phyloP scores from a whole-genome alignment of 257 asterid genomes.

The Petunia secreta region DNA sequence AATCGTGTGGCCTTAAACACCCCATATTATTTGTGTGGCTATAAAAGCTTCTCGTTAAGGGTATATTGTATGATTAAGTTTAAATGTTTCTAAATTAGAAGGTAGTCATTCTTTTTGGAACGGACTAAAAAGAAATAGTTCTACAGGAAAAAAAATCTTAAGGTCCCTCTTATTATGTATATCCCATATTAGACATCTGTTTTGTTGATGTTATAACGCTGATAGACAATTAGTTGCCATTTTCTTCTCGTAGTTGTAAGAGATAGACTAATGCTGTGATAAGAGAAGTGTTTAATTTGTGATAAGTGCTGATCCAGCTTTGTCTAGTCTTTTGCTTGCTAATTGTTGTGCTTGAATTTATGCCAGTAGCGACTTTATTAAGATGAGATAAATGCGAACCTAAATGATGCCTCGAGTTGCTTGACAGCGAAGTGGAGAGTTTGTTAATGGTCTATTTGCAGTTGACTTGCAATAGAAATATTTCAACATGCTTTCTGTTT shows the following conservation, averaged over 20 bases:
- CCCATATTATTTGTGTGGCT: too few relatives aligned
- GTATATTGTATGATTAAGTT: too few relatives aligned
- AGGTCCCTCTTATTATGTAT: neutral
- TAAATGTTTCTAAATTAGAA: too few relatives aligned
- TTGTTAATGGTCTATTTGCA: neutral
- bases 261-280: slow-evolving; percentile 7
- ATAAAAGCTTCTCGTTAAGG: too few relatives aligned
- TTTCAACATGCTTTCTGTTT: neutral
- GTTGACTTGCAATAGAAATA: slow-evolving; percentile 13
- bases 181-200: neutral
- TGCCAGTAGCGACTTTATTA: too few relatives aligned
- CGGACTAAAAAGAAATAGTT: too few relatives aligned
- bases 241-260: neutral
- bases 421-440: neutral
- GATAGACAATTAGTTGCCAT: neutral
- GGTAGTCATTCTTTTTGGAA: too few relatives aligned
- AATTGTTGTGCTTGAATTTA: too few relatives aligned
- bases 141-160: neutral
- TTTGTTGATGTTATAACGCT: neutral
- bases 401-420: neutral
- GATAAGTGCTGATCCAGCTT: neutral
- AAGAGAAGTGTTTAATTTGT: neutral
- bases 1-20: too few relatives aligned
- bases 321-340: neutral
- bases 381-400: too few relatives aligned